Conservation (phyloP, 2,329 filamentous ascomycete genomes). For the Cordyceps pruinosa region DNA sequence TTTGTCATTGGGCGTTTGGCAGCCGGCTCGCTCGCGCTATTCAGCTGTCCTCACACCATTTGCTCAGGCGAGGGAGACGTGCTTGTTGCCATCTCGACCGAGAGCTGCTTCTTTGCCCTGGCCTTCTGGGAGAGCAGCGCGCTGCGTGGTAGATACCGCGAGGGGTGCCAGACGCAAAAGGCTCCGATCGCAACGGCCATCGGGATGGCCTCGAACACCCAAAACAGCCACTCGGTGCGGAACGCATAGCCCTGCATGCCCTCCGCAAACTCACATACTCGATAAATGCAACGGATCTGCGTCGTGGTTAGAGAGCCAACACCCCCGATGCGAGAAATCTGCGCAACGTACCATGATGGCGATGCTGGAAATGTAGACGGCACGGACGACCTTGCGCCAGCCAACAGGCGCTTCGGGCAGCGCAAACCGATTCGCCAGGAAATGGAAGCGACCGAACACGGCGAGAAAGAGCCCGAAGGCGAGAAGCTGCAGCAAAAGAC, state of each 20-base stretch:
- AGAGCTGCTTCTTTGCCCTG: background rate
- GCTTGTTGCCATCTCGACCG: background rate
- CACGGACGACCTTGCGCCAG: conserved; percentile 32
- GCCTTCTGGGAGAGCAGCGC: background rate
- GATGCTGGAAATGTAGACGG: conserved; percentile 37
- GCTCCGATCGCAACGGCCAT: conserved; percentile 40
- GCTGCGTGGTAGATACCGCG: conserved; percentile 27
- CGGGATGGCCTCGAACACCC: conserved; percentile 43
- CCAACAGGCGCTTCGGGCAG: conserved; percentile 24
- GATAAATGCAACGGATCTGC: conserved; percentile 44
- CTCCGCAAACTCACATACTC: conserved; percentile 45
- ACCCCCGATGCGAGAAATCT: background rate
- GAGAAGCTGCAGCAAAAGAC: conserved; percentile 33
- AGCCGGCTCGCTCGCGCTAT: background rate
- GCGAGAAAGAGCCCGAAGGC: conserved; percentile 34
- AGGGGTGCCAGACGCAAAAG: conserved; percentile 44
- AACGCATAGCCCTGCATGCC: conserved; percentile 45
- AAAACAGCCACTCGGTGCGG: conserved; percentile 46
- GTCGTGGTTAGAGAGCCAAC: background rate
- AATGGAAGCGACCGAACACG: conserved; percentile 33
- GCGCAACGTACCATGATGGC: conserved; percentile 35
- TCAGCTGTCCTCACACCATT: background rate
- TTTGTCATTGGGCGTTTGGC: too few relatives aligned
- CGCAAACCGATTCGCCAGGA: conserved; percentile 19
- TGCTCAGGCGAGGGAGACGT: background rate